Percentiles rank a stretch among this genome's conserved stretches.
These are phyloP conservation scores for Neocucurbitaria cava DNA, from an alignment of 2,329 filamentous ascomycete species.

Conservation along the genomic window DNA sequence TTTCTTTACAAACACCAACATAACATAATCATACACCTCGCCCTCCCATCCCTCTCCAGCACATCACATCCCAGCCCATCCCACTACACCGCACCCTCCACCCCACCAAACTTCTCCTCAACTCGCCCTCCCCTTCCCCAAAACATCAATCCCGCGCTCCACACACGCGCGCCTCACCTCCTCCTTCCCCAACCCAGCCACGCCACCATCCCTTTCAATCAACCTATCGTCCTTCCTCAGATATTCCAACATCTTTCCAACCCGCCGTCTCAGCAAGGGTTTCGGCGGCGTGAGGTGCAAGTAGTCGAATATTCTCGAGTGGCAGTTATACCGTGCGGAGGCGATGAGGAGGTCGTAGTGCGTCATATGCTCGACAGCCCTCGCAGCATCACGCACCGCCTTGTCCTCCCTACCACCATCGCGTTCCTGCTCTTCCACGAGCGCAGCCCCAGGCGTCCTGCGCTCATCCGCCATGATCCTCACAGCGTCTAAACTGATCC, in stretches of 20 bases:
- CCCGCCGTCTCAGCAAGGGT: slow-evolving; percentile 62
- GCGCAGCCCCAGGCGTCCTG: slow-evolving; percentile 2
- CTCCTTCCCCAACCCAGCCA: slow-evolving; percentile 62
- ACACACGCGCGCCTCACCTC: slow-evolving; percentile 75
- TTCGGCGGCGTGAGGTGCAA: slow-evolving; percentile 50
- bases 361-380: slow-evolving; percentile 11
- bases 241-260: slow-evolving; percentile 65
- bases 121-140: slow-evolving; percentile 35
- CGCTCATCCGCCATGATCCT: slow-evolving; percentile 21
- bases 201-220: slow-evolving; percentile 69
- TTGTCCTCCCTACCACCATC: not conserved
- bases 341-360: slow-evolving; percentile 27
- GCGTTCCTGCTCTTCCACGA: not conserved
- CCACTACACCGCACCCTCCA: no score
- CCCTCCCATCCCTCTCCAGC: no score
- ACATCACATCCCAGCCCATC: not conserved
- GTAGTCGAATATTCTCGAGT: slow-evolving; percentile 47
- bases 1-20: no score
- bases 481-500: slow-evolving; percentile 23
- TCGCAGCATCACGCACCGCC: slow-evolving; percentile 1
- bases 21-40: no score
- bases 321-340: slow-evolving; percentile 29
- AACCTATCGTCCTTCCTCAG: slow-evolving; percentile 74
- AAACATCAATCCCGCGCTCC: slow-evolving; percentile 55
- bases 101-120: slow-evolving; percentile 34